Evolutionary conservation across 768 basidiomycete species (phyloP).

Genomic region (Suillus hirtellus): DNA sequence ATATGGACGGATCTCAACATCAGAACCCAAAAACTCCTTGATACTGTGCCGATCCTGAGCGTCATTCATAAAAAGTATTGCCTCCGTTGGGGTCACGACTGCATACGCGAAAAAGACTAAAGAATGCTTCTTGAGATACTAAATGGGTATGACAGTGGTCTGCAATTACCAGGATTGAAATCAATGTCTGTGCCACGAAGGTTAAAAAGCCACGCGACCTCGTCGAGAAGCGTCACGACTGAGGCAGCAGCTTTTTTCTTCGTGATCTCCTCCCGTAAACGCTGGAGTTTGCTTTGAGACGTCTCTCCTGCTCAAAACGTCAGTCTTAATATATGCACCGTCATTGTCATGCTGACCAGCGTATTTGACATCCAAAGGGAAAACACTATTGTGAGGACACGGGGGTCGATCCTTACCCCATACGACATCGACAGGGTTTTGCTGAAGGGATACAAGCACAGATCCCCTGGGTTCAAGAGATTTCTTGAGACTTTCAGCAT

Average conservation of each 20-base stretch:
- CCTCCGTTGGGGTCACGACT: slow-evolving; percentile 59
- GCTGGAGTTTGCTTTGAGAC: slow-evolving; percentile 63
- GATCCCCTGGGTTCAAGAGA: slow-evolving; percentile 57
- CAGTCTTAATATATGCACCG: neutral
- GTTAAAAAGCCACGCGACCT: slow-evolving; percentile 94
- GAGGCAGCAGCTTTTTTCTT: slow-evolving; percentile 57
- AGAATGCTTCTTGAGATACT: neutral
- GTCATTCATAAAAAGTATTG: slow-evolving; percentile 69
- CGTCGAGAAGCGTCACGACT: slow-evolving; percentile 88
- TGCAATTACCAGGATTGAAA: slow-evolving; percentile 66
- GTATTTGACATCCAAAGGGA: slow-evolving; percentile 72
- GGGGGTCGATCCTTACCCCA: slow-evolving; percentile 71
- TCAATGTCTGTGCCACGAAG: slow-evolving; percentile 90
- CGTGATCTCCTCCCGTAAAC: slow-evolving; percentile 65
- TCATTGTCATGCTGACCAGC: slow-evolving; percentile 46
- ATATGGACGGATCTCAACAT: slow-evolving; percentile 73
- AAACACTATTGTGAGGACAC: slow-evolving; percentile 66
- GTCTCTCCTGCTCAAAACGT: slow-evolving; percentile 48
- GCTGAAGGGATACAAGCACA: slow-evolving; percentile 59
- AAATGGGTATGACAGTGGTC: slow-evolving; percentile 8
- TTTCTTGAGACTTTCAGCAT: slow-evolving; percentile 63
- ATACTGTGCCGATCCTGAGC: slow-evolving; percentile 45
- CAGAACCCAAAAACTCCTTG: slow-evolving; percentile 48
- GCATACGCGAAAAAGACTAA: slow-evolving; percentile 93
- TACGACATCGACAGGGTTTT: slow-evolving; percentile 78